A percentile compares a stretch with the other conserved stretches of the same genome.
phyloP scores from a whole-genome alignment of 257 asterid species.

The Primulina tabacum region DNA sequence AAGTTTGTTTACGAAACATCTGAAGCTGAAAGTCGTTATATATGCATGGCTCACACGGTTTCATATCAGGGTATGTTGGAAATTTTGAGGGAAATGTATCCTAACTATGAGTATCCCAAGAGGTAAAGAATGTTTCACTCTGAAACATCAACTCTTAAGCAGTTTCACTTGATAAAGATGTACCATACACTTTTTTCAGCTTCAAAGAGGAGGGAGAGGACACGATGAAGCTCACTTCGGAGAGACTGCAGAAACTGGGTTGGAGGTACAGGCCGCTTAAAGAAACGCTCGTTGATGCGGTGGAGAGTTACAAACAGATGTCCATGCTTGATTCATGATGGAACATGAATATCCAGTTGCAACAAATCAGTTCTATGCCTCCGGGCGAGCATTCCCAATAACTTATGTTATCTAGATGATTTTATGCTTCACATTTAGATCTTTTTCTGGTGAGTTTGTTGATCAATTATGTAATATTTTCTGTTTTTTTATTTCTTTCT shows the following conservation, averaged over 20 bases:
- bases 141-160: neutral
- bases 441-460: no score
- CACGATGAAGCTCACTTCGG: slow-evolving; percentile 30
- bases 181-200: slow-evolving; percentile 32
- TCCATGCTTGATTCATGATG: slow-evolving; percentile 38
- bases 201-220: slow-evolving; percentile 39
- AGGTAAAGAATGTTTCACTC: slow-evolving; percentile 37
- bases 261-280: slow-evolving; percentile 60
- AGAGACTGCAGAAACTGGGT: slow-evolving; percentile 62
- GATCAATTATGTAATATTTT: no score
- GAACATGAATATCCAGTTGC: neutral
- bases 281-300: slow-evolving; percentile 58
- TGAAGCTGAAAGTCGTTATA: slow-evolving; percentile 71
- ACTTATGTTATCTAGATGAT: no score
- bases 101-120: slow-evolving; percentile 60
- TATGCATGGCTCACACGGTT: slow-evolving; percentile 46
- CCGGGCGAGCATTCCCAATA: neutral
- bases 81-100: slow-evolving; percentile 45
- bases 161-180: neutral
- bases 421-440: no score
- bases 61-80: slow-evolving; percentile 42
- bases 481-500: no score
- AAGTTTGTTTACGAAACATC: slow-evolving; percentile 53
- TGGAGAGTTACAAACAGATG: slow-evolving; percentile 55
- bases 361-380: neutral